phyloP scores from a whole-genome alignment of 2,329 filamentous ascomycete species.

The Rhinocladiella similis region DNA sequence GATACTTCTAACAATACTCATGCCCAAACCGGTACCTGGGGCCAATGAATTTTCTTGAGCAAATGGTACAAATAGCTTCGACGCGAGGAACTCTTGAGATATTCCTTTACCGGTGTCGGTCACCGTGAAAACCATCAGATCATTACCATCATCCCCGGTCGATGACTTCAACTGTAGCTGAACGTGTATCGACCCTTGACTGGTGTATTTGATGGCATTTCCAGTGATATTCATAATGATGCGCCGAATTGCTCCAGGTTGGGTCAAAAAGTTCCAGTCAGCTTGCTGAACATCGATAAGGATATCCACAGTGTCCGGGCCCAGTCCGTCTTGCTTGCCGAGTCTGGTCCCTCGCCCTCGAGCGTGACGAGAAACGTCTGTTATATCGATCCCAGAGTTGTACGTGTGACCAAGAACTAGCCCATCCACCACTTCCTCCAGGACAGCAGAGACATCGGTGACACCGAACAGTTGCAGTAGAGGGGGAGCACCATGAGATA shows the following conservation, averaged over 20 bases:
- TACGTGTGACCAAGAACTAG: constrained; percentile 20
- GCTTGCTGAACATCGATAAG: constrained; percentile 31
- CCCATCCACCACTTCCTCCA: constrained; percentile 23
- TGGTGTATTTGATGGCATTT: constrained; percentile 41
- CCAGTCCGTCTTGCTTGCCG: not conserved
- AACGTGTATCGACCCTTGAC: constrained; percentile 36
- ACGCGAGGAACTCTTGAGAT: constrained; percentile 56
- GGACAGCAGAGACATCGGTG: constrained; percentile 17
- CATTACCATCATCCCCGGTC: constrained; percentile 12
- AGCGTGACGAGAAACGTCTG: constrained; percentile 10
- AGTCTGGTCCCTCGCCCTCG: constrained; percentile 1
- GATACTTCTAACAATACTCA: constrained; percentile 62
- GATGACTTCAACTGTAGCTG: constrained; percentile 26
- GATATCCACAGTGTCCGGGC: constrained; percentile 11
- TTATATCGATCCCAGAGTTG: constrained; percentile 8
- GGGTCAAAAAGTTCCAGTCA: constrained; percentile 31
- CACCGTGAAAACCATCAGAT: constrained; percentile 45
- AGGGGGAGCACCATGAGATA: constrained; percentile 17
- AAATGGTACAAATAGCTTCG: constrained; percentile 62
- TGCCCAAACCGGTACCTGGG: constrained; percentile 63
- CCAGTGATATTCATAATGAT: constrained; percentile 41
- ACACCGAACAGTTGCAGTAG: constrained; percentile 16
- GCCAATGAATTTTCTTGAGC: constrained; percentile 60
- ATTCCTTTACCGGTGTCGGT: constrained; percentile 66
- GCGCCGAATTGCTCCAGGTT: constrained; percentile 33